phyloP scores from a whole-genome alignment of 2,329 filamentous ascomycete genomes.

The Penicillium crustosum region DNA sequence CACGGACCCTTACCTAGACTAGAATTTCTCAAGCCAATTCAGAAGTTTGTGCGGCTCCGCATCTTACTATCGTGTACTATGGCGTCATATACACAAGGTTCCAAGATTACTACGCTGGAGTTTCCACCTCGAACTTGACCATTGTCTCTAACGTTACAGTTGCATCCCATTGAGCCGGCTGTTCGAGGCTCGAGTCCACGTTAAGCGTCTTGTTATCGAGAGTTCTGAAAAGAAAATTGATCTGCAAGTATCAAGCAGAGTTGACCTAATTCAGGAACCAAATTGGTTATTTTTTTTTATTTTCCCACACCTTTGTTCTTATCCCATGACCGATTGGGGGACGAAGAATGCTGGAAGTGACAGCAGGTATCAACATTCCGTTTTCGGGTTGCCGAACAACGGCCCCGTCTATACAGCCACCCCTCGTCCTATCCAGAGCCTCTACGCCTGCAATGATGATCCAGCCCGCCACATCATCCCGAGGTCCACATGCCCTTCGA shows the following conservation, averaged over 20 bases:
- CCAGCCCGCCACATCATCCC: constrained; percentile 2
- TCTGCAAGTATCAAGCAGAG: not conserved
- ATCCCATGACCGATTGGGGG: not conserved
- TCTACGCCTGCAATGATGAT: constrained; percentile 7
- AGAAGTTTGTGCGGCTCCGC: not conserved
- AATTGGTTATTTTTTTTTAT: not conserved
- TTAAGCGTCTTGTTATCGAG: constrained; percentile 2
- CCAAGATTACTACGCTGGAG: constrained; percentile 14
- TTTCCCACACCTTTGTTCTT: not conserved
- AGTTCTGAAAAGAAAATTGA: not conserved
- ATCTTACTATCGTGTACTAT: not conserved
- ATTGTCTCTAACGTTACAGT: constrained; percentile 29
- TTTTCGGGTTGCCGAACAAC: constrained; percentile 21
- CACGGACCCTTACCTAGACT: not conserved
- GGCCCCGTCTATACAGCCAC: constrained; percentile 10
- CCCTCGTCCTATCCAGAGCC: not conserved
- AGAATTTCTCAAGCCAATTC: not conserved
- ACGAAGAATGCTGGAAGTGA: constrained; percentile 11
- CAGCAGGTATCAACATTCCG: constrained; percentile 16
- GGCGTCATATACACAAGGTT: constrained; percentile 13
- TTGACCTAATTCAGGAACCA: not conserved
- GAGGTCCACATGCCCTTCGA: constrained; percentile 1
- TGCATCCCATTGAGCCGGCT: constrained; percentile 17
- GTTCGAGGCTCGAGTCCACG: not conserved
- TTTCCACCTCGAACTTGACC: constrained; percentile 20